A percentile compares a stretch with the other conserved stretches of the same genome.
phyloP scores from a whole-genome alignment of 208 protist species.

The Strigomonas galati region DNA sequence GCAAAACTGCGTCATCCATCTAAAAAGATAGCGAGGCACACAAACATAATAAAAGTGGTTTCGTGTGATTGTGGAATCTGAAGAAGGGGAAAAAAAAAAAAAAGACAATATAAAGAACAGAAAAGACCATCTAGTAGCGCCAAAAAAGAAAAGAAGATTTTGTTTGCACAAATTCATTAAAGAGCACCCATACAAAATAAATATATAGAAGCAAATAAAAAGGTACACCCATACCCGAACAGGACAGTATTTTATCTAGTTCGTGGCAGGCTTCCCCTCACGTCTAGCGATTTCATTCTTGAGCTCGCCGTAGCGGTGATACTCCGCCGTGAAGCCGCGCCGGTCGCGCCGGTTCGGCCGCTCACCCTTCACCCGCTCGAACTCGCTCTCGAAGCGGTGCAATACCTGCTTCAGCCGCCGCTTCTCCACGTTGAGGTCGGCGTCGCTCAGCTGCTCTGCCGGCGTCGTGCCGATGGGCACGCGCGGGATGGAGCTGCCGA shows the following conservation, averaged over 20 bases:
- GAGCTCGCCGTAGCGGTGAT: conserved; percentile 76
- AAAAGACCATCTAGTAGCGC: conserved; percentile 4
- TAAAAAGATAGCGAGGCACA: conserved; percentile 7
- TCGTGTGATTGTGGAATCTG: background rate
- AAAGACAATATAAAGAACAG: conserved; percentile 2
- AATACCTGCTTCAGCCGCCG: conserved; percentile 73
- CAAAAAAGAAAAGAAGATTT: background rate
- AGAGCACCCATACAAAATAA: conserved; percentile 7
- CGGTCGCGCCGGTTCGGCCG: conserved; percentile 59
- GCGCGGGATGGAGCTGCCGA: conserved; percentile 15
- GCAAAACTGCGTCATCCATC: conserved; percentile 3
- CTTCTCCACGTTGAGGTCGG: conserved; percentile 64
- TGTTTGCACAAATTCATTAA: background rate
- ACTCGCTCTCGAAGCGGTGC: conserved; percentile 76
- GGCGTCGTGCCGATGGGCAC: conserved; percentile 43
- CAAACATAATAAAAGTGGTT: background rate
- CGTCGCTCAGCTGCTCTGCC: conserved; percentile 44
- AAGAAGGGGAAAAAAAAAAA: conserved; percentile 7
- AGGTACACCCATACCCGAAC: background rate
- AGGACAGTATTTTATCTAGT: background rate
- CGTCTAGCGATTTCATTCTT: conserved; percentile 69
- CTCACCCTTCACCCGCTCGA: conserved; percentile 52
- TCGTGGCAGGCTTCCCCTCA: background rate
- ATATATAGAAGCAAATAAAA: background rate
- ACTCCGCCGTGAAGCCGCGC: conserved; percentile 48